Evolutionary conservation across 768 basidiomycete genomes (phyloP).

Genomic region (Pleurotus sapidus): DNA sequence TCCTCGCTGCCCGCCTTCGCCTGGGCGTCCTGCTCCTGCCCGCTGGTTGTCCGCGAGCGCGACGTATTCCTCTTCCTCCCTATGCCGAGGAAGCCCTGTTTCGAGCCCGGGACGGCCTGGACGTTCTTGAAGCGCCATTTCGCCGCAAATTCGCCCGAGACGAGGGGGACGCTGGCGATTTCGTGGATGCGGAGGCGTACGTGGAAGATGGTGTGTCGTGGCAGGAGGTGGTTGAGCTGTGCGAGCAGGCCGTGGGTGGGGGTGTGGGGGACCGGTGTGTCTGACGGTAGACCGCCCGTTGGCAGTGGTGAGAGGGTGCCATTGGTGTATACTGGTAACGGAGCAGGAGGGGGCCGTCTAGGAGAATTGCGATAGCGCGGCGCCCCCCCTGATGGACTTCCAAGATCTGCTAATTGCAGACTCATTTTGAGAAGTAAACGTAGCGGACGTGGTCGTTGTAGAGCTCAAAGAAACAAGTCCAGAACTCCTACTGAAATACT

Average conservation of each 20-base stretch:
- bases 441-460: not conserved
- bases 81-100: slow-evolving; percentile 36
- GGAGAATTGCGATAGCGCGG: not conserved
- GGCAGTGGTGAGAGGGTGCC: not conserved
- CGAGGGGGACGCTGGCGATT: slow-evolving; percentile 68
- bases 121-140: slow-evolving; percentile 71
- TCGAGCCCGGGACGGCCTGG: slow-evolving; percentile 27
- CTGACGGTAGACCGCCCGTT: not conserved
- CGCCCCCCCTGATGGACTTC: not conserved
- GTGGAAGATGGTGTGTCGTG: slow-evolving; percentile 65
- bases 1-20: slow-evolving; percentile 15
- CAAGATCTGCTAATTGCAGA: not conserved
- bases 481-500: not conserved
- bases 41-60: slow-evolving; percentile 7
- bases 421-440: not conserved
- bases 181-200: slow-evolving; percentile 62
- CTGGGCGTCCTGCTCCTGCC: slow-evolving; percentile 20
- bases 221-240: slow-evolving; percentile 58
- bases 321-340: not conserved
- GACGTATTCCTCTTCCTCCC: slow-evolving; percentile 16
- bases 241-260: slow-evolving; percentile 41
- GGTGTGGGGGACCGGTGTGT: slow-evolving; percentile 7
- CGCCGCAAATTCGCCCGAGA: slow-evolving; percentile 66
- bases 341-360: slow-evolving; percentile 1
- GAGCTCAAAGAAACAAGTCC: not conserved